phyloP scores from a whole-genome alignment of 2,329 filamentous ascomycete species.

The Aspergillus caelatus region DNA sequence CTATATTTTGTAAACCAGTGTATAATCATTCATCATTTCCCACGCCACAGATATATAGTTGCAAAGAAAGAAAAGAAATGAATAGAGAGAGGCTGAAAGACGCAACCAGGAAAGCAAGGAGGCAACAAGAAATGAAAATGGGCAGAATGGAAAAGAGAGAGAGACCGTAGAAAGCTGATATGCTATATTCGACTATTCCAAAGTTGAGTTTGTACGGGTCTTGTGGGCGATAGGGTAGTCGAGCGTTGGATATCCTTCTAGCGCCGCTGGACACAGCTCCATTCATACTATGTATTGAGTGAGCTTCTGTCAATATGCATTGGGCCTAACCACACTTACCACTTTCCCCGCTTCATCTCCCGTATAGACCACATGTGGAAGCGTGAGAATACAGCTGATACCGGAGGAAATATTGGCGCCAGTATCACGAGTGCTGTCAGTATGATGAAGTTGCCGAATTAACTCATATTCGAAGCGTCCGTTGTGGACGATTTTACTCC shows the following conservation, averaged over 20 bases:
- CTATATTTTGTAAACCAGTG: not conserved
- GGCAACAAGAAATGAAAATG: not conserved
- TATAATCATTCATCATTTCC: conserved; percentile 1
- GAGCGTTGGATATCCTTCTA: conserved; percentile 22
- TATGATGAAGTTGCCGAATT: conserved; percentile 79
- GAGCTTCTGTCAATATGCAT: conserved; percentile 14
- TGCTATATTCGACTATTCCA: not conserved
- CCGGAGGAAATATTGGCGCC: conserved; percentile 61
- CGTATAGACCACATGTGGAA: conserved; percentile 83
- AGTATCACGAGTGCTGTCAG: conserved; percentile 67
- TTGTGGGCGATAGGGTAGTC: not conserved
- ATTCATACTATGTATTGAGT: conserved; percentile 53
- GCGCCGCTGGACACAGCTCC: conserved; percentile 58
- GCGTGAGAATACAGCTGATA: conserved; percentile 83
- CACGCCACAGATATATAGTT: not conserved
- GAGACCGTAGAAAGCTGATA: not conserved
- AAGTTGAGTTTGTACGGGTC: not conserved
- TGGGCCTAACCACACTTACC: conserved; percentile 56
- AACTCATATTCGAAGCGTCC: conserved; percentile 77
- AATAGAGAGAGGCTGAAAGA: not conserved
- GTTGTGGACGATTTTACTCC: conserved; percentile 58
- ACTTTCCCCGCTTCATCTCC: conserved; percentile 93
- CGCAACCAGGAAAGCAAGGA: not conserved
- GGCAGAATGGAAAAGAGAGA: not conserved
- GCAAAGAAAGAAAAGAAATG: not conserved